phyloP scores from a whole-genome alignment of 345 rosid genomes.

The Syzygium aqueum region DNA sequence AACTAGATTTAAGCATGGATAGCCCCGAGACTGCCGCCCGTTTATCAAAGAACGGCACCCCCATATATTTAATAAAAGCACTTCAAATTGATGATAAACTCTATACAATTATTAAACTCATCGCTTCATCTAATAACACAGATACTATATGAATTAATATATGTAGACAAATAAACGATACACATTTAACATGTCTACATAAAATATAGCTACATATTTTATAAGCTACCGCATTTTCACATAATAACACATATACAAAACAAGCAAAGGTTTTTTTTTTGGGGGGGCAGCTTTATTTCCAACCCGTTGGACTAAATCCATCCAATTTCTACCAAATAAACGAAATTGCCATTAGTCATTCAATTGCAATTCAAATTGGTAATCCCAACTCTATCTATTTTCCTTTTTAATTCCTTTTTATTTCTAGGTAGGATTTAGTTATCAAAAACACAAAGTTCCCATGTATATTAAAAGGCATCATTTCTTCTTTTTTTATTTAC shows the following conservation, averaged over 20 bases:
- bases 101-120: not conserved
- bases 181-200: not conserved
- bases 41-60: too few species aligned
- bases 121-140: fast-evolving
- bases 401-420: not conserved
- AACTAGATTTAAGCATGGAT: not conserved
- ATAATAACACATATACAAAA: not conserved
- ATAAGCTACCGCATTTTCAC: not conserved
- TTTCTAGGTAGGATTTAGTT: not conserved
- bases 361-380: not conserved
- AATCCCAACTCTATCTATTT: not conserved
- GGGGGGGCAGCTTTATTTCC: not conserved
- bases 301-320: not conserved
- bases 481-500: not conserved
- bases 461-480: not conserved
- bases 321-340: not conserved
- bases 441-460: not conserved
- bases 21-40: too few species aligned
- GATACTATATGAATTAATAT: not conserved
- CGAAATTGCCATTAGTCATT: not conserved
- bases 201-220: not conserved
- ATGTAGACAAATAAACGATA: not conserved
- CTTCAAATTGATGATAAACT: not conserved
- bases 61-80: not conserved
- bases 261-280: not conserved